phyloP scores from a whole-genome alignment of 352 stramenopile species.

The Globisporangium radiosum region DNA sequence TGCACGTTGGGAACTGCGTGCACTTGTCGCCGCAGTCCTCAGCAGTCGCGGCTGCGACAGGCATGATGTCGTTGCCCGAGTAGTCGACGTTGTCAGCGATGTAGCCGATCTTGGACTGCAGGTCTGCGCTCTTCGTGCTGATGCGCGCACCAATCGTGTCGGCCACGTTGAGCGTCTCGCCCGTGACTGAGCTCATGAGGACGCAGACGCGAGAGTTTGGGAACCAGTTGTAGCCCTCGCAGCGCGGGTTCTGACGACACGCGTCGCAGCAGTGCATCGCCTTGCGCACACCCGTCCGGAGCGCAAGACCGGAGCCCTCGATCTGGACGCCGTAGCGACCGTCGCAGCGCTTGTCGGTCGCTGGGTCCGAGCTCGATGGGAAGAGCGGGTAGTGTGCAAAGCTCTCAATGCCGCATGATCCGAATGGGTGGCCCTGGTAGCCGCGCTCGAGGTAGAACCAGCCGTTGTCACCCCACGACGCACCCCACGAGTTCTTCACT shows the following conservation, averaged over 20 bases:
- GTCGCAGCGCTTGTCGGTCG: neutral
- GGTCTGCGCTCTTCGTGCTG: neutral
- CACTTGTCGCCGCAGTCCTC: slow-evolving; percentile 1
- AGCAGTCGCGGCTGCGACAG: slow-evolving; percentile 1
- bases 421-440: slow-evolving; percentile 32
- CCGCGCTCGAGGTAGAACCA: slow-evolving; percentile 26
- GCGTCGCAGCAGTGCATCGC: neutral
- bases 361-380: neutral
- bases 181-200: slow-evolving; percentile 2
- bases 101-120: slow-evolving; percentile 8
- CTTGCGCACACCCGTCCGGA: neutral
- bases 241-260: neutral
- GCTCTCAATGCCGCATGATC: slow-evolving; percentile 47
- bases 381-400: slow-evolving; percentile 40
- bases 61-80: slow-evolving; percentile 20
- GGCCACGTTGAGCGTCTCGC: neutral
- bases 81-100: slow-evolving; percentile 21
- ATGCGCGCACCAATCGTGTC: neutral
- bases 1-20: slow-evolving; percentile 6
- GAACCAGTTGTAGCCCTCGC: slow-evolving; percentile 4
- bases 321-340: neutral
- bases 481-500: slow-evolving; percentile 35
- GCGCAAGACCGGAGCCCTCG: neutral
- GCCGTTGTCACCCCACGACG: slow-evolving; percentile 24
- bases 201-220: neutral